phyloP scores from a whole-genome alignment of 768 basidiomycete genomes.

The Lactifluus piperatus region DNA sequence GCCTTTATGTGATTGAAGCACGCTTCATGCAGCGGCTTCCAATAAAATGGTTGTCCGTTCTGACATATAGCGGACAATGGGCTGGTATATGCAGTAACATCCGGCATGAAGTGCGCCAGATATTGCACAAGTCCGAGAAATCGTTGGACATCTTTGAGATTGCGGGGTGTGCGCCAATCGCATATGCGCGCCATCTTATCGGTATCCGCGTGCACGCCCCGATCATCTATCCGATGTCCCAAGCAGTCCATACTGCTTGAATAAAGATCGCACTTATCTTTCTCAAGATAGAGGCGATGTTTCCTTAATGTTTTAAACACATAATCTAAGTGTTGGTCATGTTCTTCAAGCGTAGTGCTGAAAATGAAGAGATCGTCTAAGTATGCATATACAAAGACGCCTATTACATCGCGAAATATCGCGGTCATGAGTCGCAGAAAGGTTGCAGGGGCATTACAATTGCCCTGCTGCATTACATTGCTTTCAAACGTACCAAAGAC shows the following conservation, averaged over 20 bases:
- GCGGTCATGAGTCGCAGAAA: not conserved
- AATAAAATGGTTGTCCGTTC: too few relatives aligned
- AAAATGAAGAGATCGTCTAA: not conserved
- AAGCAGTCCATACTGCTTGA: too few relatives aligned
- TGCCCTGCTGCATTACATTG: not conserved
- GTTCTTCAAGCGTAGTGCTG: not conserved
- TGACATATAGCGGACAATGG: slow-evolving; percentile 26
- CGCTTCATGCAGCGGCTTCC: too few relatives aligned
- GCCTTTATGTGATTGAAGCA: slow-evolving; percentile 21
- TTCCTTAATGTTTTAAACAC: too few relatives aligned
- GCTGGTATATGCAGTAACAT: slow-evolving; percentile 27
- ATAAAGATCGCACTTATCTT: too few relatives aligned
- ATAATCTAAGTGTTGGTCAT: too few relatives aligned
- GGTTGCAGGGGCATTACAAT: not conserved
- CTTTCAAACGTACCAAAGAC: too few relatives aligned
- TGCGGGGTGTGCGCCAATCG: slow-evolving; percentile 29
- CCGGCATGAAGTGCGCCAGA: slow-evolving; percentile 30
- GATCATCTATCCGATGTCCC: slow-evolving; percentile 30
- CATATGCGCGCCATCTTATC: slow-evolving; percentile 31
- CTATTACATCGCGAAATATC: too few relatives aligned
- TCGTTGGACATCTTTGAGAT: slow-evolving; percentile 30
- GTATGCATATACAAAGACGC: too few relatives aligned
- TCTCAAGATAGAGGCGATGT: too few relatives aligned
- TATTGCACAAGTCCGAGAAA: too few relatives aligned
- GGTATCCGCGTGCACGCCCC: slow-evolving; percentile 30